Evolutionary conservation across 2,329 filamentous ascomycete genomes (phyloP), one percentile per base, ranked within the genome.

Genomic region (Pseudofabraea citricarpa): DNA sequence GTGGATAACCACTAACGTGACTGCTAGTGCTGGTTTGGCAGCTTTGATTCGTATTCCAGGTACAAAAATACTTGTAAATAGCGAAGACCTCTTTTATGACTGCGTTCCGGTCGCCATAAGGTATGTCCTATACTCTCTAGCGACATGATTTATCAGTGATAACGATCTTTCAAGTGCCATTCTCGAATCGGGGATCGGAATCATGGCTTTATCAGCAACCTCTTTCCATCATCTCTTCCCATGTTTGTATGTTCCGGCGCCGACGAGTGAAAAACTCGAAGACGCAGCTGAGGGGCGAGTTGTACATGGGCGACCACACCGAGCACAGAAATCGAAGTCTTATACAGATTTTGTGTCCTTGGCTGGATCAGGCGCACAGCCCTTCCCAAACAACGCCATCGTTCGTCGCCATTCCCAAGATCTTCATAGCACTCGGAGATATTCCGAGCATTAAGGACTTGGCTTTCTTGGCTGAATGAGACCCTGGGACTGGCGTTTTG

Each of bases 81-180:
- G 32, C 2, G 37, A 44, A 29, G 47, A 47, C 32, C 36, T 49
- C 35, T 47, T 47, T 40, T 42, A 33, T 12, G 41, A 47, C 24
- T 47, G 44, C 39, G 36, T 42, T 6, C 26, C 44, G n/a, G 32
- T 49, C 13, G 41, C 36, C 5, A 33, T 44, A 9, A 35, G 22
- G 46, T 48, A 40, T 29, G 31, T 38, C n/a, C n/a, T n/a, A n/a
- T n/a, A n/a, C n/a, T n/a, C n/a, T n/a, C n/a, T n/a, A n/a, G n/a
- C n/a, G n/a, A n/a, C n/a, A n/a, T n/a, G n/a, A n/a, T n/a, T n/a
- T n/a, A n/a, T n/a, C n/a, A n/a, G n/a, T n/a, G n/a, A n/a, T n/a
- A n/a, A n/a, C n/a, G n/a, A n/a, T n/a, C n/a, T n/a, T n/a, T n/a
- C n/a, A n/a, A 49, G 44, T 19, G 40, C 40, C 9, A 40, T 43